Evolutionary conservation across 1,139 yeast species (phyloP), one percentile per base, ranked within the genome.

Genomic region (Blastobotrys proliferans): DNA sequence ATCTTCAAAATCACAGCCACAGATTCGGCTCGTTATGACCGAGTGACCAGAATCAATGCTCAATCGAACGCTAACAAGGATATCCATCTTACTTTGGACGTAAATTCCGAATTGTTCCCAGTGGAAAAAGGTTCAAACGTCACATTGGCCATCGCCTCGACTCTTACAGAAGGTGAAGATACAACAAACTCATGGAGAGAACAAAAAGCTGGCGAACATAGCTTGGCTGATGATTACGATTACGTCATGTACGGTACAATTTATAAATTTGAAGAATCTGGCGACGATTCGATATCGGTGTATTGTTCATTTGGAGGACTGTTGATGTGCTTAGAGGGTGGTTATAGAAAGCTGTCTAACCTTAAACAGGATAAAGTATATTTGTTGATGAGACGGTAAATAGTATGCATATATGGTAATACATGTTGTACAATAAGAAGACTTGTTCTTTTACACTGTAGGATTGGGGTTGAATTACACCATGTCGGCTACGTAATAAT

Each of bases 191-290:
- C 86, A 28, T 92, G 97, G 97, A 81, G 97, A 69, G 68, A 66
- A 41, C 94, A 96, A 34, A 84, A 77, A 64, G 75, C 83, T 11
- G 85, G 81, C 47, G 96, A 88, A 55, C 76, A 83, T 57, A 78
- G 94, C 1, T 73, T 92, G 60, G 96, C 97, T 48, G 97, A 92
- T 62, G 97, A 92, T 61, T 92, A 88, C 68, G 98, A 94, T 63
- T 94, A 94, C 58, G 97, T 92, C 55, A 92, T 92, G 97, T 83
- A 90, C 64, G 99, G 99, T 47, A 90, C 97, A 13, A 95, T 94
- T 38, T 94, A 94, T 73, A 88, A 92, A 65, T 92, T 94, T 61
- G 97, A 92, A 63, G 98, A 92, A 67, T 81, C 83, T 51, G 70
- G 76, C 35, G 83, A 79, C 50, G 83, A 79, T 59, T 69, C 70